Evolutionary conservation across 495 filamentous ascomycete species (phyloP), one percentile per base, ranked within the genome.

Genomic region (Bacidia rubella): DNA sequence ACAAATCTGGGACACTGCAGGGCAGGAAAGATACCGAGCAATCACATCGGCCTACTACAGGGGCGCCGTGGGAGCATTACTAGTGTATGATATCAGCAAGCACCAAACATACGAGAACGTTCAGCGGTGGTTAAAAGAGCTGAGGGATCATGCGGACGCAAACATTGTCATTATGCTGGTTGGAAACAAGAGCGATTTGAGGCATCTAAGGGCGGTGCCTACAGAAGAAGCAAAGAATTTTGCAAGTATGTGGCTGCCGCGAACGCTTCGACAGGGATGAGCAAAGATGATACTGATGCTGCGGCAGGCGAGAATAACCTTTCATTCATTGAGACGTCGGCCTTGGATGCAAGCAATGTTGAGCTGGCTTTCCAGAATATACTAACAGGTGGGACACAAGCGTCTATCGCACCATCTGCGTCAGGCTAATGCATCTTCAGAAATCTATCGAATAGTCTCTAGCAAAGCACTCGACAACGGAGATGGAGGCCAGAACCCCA

Each of bases 141-240:
- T 99, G 64, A 83, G 92, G 55, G 90, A 95, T 63, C 90, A 99
- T 70, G 93, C 93, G 59, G 93, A 99, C 65, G 87, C 86, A 57
- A 99, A 99, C 74, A 99, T 99, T 56, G 93, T 99, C 54, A 99
- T 99, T 68, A 97, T 99, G 92, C 73, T 99, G 62, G 93, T 97
- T 48, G 93, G 93, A 60, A 99, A 99, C 78, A 99, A 99, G 85
- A 97, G 90, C 66, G 93, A 99, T 95, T 83, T 95, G 79, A 82
- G 89, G 70, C 93, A 99, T 72, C 74, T 99, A 67, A 79, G 93
- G 65, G 93, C 93, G 53, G 93, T 99, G 50, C 89, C 93, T 51
- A 99, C 93, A 52, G 93, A 99, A 63, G 93, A 97, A 68, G 92
- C 90, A 58, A 99, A 97, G 75, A 75, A 84, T 59, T 97, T 99